Evolutionary conservation across 2,329 filamentous ascomycete genomes (phyloP).

Genomic region (Mycosphaerella arachidis): DNA sequence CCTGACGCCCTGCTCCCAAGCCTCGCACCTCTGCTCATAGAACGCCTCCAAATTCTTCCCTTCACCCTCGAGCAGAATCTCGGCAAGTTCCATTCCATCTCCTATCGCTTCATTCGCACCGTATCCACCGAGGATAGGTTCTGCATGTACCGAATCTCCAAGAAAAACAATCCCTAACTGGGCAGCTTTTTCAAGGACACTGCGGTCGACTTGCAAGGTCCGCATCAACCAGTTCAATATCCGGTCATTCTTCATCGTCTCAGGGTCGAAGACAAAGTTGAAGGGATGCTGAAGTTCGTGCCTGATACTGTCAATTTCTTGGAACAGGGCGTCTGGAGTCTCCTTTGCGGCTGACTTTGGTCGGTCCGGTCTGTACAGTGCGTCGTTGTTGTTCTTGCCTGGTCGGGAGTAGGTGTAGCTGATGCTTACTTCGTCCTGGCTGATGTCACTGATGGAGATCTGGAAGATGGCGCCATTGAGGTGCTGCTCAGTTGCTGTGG

Average conservation of each 20-base stretch:
- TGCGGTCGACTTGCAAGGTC: constrained; percentile 20
- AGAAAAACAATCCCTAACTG: constrained; percentile 30
- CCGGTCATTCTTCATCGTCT: constrained; percentile 32
- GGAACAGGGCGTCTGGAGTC: constrained; percentile 35
- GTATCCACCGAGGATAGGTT: constrained; percentile 39
- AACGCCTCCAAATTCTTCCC: constrained; percentile 15
- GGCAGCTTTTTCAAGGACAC: constrained; percentile 25
- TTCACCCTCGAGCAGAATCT: constrained; percentile 21
- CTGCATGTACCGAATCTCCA: constrained; percentile 39
- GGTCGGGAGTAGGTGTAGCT: constrained; percentile 41
- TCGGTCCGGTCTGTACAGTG: constrained; percentile 34
- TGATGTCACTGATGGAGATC: constrained; percentile 32
- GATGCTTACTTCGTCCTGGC: constrained; percentile 27
- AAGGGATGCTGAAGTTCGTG: constrained; percentile 31
- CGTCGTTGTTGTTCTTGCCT: constrained; percentile 27
- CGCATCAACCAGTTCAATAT: constrained; percentile 43
- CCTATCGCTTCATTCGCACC: constrained; percentile 39
- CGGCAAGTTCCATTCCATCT: constrained; percentile 36
- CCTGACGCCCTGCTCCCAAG: constrained; percentile 22
- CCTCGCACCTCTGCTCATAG: constrained; percentile 16
- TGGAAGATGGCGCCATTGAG: constrained; percentile 27
- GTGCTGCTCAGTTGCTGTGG: constrained; percentile 27
- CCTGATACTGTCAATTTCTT: constrained; percentile 30
- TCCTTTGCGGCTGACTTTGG: constrained; percentile 29
- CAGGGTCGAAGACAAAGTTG: constrained; percentile 30